Base-by-base conservation (phyloP, 1,284 basidiomycete genomes). In the Sporisorium sorghi region DNA sequence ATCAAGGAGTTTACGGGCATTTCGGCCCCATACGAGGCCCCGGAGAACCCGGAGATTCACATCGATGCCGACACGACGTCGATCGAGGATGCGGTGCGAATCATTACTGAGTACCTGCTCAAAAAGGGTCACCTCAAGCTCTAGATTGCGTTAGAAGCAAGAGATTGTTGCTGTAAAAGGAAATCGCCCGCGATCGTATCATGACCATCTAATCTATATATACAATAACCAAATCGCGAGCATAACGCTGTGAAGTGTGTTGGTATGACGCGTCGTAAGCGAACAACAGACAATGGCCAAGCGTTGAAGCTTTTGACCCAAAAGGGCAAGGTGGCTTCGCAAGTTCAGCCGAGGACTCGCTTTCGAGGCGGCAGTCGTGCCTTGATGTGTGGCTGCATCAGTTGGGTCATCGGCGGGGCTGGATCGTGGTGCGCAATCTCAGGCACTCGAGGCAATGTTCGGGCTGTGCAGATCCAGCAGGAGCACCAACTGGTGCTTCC, bases 1-100 rank as follows among this genome's bases (percentile, higher is more conserved):
- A 98, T 99, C 84, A 96, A 95, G 89, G 96, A 98, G 72, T 98
- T 99, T 86, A 99, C 97, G 47, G 96, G 97, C 12, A 92, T 99
- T 83, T 95, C 93, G 37, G 94, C 97, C 3, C 97, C 97, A 10
- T 99, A 99, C 85, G 97, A 99, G 86, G 90, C 91, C 9, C 96
- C 97, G 7, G 87, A 88, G 62, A 87, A 87, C 17, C 91, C 96
- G 42, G 97, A 99, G 86, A 90, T 99, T 66, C 94, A 97, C 86
- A 92, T 99, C 85, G 90, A 89, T 83, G 98, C 96, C 6, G 89
- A 92, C 84, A 89, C 93, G 85, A 88, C 88, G 33, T 89, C 91
- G 75, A 91, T 99, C 47, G 87, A 88, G 40, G 90, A 91, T 59
- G 91, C 93, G 54, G 94, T 98, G 47, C 87, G 88, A 70, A 87